Evolutionary conservation across 2,329 filamentous ascomycete genomes (phyloP).

Genomic region (Aspergillus sclerotialis): DNA sequence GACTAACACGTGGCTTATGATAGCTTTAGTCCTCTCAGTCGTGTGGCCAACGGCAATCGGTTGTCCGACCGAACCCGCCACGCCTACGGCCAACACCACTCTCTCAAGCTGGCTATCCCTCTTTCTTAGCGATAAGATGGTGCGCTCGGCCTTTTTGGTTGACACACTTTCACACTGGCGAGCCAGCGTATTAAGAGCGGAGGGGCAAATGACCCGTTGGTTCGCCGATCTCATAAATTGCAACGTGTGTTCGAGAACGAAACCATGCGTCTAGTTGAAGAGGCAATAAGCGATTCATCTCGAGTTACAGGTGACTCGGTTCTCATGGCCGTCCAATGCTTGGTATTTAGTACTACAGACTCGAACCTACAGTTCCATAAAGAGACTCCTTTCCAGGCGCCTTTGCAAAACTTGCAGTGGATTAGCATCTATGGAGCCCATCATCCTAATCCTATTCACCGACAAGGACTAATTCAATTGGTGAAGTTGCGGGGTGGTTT

Average conservation of each 20-base stretch:
- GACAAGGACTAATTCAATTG: conserved; percentile 27
- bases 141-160: conserved; percentile 27
- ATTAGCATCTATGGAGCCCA: conserved; percentile 29
- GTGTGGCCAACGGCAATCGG: conserved; percentile 25
- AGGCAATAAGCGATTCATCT: conserved; percentile 23
- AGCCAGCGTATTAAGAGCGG: conserved; percentile 20
- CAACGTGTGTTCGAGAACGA: conserved; percentile 24
- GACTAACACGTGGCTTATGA: background rate
- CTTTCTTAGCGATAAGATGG: conserved; percentile 18
- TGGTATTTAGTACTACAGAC: conserved; percentile 25
- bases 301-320: conserved; percentile 27
- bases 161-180: conserved; percentile 26
- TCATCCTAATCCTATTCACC: conserved; percentile 28
- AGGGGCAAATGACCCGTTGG: conserved; percentile 14
- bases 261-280: conserved; percentile 29
- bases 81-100: conserved; percentile 6
- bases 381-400: conserved; percentile 24
- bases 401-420: conserved; percentile 30
- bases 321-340: conserved; percentile 29
- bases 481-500: conserved; percentile 31
- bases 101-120: conserved; percentile 29
- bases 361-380: conserved; percentile 6
- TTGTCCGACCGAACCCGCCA: conserved; percentile 1
- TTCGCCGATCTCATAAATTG: conserved; percentile 14
- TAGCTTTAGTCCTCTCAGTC: conserved; percentile 12